Conservation (phyloP, 2,329 filamentous ascomycete species). For the Fusarium sp. region DNA sequence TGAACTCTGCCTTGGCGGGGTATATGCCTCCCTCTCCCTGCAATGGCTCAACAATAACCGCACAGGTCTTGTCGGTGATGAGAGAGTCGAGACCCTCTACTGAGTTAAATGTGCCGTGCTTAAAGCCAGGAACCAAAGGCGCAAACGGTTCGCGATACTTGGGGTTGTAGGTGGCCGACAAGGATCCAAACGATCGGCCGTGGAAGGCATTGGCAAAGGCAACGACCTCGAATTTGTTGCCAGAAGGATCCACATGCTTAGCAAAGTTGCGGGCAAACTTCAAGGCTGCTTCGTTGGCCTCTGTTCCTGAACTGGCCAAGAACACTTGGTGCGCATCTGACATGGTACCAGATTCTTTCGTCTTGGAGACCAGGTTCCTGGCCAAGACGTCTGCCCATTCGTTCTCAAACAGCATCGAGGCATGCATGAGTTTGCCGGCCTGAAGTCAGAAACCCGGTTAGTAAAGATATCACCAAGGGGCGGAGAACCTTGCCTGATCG, state of each 20-base stretch:
- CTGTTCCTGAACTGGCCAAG: slow-evolving; percentile 2
- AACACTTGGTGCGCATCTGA: slow-evolving; percentile 8
- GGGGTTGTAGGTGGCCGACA: slow-evolving; percentile 8
- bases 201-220: slow-evolving; percentile 6
- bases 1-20: slow-evolving; percentile 1
- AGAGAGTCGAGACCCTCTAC: background rate
- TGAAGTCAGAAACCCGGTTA: background rate
- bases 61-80: slow-evolving; percentile 4
- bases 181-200: slow-evolving; percentile 3
- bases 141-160: slow-evolving; percentile 9
- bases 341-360: slow-evolving; percentile 6
- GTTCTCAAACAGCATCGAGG: slow-evolving; percentile 7
- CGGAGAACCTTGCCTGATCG: background rate
- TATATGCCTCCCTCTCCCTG: slow-evolving; percentile 10
- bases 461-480: background rate
- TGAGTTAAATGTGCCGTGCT: slow-evolving; percentile 3
- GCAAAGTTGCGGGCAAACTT: slow-evolving; percentile 10
- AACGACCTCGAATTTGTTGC: slow-evolving; percentile 1
- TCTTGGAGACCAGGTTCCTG: background rate
- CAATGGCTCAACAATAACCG: slow-evolving; percentile 6
- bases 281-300: slow-evolving; percentile 8
- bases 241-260: background rate
- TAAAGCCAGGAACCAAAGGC: slow-evolving; percentile 4
- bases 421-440: slow-evolving; percentile 9
- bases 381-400: slow-evolving; percentile 8